Conservation (phyloP, 139 green algal genomes). For the Tetraselmis striata region DNA sequence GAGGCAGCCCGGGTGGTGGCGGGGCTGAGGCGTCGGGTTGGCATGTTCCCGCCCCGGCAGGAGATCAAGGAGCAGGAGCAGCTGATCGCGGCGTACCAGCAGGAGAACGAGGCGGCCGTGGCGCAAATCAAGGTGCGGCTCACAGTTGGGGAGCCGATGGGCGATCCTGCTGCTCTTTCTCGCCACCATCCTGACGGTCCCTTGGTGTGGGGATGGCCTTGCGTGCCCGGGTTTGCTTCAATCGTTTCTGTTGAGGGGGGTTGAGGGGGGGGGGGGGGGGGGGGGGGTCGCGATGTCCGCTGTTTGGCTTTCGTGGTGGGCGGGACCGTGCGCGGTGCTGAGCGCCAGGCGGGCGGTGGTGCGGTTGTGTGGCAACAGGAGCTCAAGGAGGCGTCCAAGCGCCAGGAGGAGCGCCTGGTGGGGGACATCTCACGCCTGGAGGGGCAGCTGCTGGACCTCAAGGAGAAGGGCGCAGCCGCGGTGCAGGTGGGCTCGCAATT, state of each 20-base stretch:
- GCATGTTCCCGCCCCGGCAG: too few species aligned
- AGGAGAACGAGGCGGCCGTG: neutral
- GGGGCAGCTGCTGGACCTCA: neutral
- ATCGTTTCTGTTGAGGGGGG: too few species aligned
- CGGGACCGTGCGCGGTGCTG: too few species aligned
- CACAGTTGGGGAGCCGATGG: neutral
- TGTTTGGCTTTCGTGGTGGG: neutral
- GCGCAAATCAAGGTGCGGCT: neutral
- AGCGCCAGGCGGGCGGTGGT: too few species aligned
- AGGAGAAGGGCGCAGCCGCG: neutral
- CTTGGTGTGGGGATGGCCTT: too few species aligned
- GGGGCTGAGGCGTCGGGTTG: too few species aligned
- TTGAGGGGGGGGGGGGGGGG: neutral
- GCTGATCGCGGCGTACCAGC: neutral
- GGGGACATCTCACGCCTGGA: neutral
- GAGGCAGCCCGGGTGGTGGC: too few species aligned
- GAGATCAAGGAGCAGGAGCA: neutral
- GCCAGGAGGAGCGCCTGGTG: neutral
- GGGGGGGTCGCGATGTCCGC: neutral
- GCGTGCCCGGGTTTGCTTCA: too few species aligned
- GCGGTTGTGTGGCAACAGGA: too few species aligned
- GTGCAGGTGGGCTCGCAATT: neutral
- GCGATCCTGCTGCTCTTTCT: too few species aligned
- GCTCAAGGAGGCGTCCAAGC: neutral
- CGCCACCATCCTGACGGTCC: too few species aligned